Evolutionary conservation across 208 protist species (phyloP), one percentile per base, ranked within the genome.

Genomic region (Leptomonas seymouri): DNA sequence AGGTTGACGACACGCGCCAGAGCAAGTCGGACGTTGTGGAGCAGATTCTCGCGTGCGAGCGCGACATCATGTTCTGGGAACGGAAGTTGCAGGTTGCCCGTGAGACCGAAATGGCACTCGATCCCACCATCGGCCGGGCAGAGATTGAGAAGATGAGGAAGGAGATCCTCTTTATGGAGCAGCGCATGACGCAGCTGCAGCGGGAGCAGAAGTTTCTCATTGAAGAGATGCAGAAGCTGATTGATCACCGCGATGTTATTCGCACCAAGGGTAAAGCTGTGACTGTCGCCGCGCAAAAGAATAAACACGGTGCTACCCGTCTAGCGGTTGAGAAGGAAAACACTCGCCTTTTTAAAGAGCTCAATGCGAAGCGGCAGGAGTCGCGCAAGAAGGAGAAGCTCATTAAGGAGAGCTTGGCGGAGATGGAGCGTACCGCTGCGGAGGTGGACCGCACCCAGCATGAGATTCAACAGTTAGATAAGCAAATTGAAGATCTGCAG

Each of bases 41-140:
- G 59, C 87, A 97, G 46, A 91, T 98, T 49, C 76, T 98, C 59
- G 86, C 96, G 51, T 93, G 90, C 55, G 94, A 98, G 81, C 79
- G 94, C 8, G 91, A 98, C 76, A 96, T 98, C 48, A 93, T 98
- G 84, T 93, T 98, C 65, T 98, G 96, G 96, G 93, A 99, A 67
- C 83, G 95, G 57, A 99, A 99, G 80, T 97, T 99, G 66, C 92
- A 98, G 56, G 83, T 99, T 18, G 93, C 94, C 36, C 93, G 94
- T 21, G 97, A 99, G 82, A 98, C 97, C 42, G 93, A 98, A 67
- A 95, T 96, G 84, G 97, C 97, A 0, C 67, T 99, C 20, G 97
- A 98, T 72, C 96, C 96, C 42, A 97, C 87, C 31, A 93, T 98
- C 46, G 97, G 96, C 42, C 92, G 85, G 67, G 91, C 88, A 9